Evolutionary conservation across 2,329 filamentous ascomycete species (phyloP).

Genomic region (Trichoderma afroharzianum): DNA sequence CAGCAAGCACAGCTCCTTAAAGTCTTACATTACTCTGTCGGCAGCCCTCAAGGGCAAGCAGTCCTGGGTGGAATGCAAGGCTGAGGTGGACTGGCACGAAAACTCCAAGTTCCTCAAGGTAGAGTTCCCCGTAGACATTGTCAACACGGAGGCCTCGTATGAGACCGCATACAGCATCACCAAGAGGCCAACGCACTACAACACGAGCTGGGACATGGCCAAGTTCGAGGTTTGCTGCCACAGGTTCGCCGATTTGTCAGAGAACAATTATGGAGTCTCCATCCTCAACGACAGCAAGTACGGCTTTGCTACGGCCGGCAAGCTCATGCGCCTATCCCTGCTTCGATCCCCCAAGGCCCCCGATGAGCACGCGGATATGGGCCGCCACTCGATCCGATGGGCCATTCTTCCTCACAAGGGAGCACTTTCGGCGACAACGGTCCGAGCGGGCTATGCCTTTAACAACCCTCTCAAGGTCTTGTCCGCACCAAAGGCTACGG

Average conservation of each 20-base stretch:
- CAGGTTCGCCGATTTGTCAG: slow-evolving; percentile 87
- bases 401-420: slow-evolving; percentile 84
- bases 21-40: slow-evolving; percentile 76
- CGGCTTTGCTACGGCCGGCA: slow-evolving; percentile 86
- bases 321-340: slow-evolving; percentile 82
- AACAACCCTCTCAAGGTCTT: slow-evolving; percentile 67
- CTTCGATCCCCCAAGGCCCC: slow-evolving; percentile 87
- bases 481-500: slow-evolving; percentile 27
- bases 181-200: slow-evolving; percentile 91
- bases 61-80: slow-evolving; percentile 72
- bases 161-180: slow-evolving; percentile 93
- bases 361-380: slow-evolving; percentile 93
- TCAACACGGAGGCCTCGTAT: slow-evolving; percentile 89
- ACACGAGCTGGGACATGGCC: slow-evolving; percentile 95
- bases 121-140: slow-evolving; percentile 90
- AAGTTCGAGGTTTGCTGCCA: slow-evolving; percentile 97
- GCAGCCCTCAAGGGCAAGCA: slow-evolving; percentile 57
- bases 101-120: slow-evolving; percentile 98
- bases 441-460: slow-evolving; percentile 84
- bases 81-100: slow-evolving; percentile 95
- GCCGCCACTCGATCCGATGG: slow-evolving; percentile 80
- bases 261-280: slow-evolving; percentile 83
- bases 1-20: slow-evolving; percentile 80
- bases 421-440: slow-evolving; percentile 64
- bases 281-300: slow-evolving; percentile 96